phyloP scores from a whole-genome alignment of 441 rosid genomes.

The Aleurites moluccanus region DNA sequence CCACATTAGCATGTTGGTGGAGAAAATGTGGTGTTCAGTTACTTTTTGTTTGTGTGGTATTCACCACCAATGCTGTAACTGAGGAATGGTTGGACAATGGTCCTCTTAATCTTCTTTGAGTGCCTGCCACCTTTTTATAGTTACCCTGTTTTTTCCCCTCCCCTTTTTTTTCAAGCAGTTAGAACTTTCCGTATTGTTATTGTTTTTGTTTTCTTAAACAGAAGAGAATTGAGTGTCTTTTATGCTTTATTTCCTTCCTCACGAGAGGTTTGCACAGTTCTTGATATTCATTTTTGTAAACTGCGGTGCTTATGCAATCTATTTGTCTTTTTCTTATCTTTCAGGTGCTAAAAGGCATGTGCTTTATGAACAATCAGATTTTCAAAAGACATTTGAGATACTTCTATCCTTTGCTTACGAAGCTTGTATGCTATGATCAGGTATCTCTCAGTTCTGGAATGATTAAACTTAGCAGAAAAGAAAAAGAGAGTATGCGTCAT shows the following conservation, averaged over 20 bases:
- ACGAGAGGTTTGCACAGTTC: not conserved
- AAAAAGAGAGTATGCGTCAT: too few relatives aligned
- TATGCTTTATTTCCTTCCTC: too few relatives aligned
- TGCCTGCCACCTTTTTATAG: not conserved
- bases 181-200: not conserved
- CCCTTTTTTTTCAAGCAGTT: not conserved
- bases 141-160: not conserved
- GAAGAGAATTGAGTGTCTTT: not conserved
- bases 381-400: constrained; percentile 86
- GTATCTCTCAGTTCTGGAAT: constrained; percentile 37
- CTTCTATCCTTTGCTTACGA: constrained; percentile 91
- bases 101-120: not conserved
- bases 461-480: not conserved
- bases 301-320: not conserved
- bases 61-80: not conserved
- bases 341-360: constrained; percentile 97
- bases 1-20: not conserved
- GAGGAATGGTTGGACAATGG: not conserved
- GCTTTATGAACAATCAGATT: constrained; percentile 80
- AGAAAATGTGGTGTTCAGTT: not conserved
- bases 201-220: not conserved
- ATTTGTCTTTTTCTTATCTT: constrained; percentile 21
- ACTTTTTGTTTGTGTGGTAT: not conserved
- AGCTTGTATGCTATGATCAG: constrained; percentile 97
- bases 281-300: not conserved